Conservation (phyloP, 192 early-diverging fungal species). For the Podila verticillata region DNA sequence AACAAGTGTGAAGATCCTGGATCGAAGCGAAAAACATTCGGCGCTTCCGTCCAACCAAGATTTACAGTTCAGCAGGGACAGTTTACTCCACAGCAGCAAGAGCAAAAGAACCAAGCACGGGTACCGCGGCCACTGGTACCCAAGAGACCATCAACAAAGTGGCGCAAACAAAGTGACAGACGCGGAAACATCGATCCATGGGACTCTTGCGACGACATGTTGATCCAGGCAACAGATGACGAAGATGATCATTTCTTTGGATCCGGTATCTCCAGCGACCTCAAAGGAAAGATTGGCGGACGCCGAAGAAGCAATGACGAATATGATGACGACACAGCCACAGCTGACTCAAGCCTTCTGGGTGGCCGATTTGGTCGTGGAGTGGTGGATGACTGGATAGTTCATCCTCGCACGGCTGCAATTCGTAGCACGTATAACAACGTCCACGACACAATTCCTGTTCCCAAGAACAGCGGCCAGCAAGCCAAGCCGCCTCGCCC, state of each 20-base stretch:
- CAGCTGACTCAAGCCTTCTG: background rate
- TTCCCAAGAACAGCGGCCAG: slow-evolving; percentile 1
- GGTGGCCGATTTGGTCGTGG: background rate
- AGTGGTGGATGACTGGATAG: slow-evolving; percentile 16
- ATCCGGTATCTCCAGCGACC: background rate
- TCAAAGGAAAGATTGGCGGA: slow-evolving; percentile 26
- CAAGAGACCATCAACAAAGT: too few species aligned
- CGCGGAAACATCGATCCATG: slow-evolving; percentile 1
- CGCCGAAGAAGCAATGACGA: background rate
- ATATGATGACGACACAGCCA: background rate
- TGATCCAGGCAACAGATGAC: slow-evolving; percentile 16
- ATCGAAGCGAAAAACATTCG: slow-evolving; percentile 20
- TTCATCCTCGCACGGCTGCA: slow-evolving; percentile 35
- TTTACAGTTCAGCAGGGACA: too few species aligned
- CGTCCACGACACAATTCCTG: slow-evolving; percentile 14
- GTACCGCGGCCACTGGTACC: too few species aligned
- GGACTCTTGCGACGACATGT: slow-evolving; percentile 30
- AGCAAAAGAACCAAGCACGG: background rate
- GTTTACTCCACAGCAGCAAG: too few species aligned
- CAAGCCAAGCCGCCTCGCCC: background rate
- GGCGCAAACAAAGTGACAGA: background rate
- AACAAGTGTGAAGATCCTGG: background rate
- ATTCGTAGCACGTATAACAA: slow-evolving; percentile 8
- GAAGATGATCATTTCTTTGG: background rate
- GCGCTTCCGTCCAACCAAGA: background rate